Conservation (phyloP, 75 land plant species). For the Chamaecyparis obtusa region DNA sequence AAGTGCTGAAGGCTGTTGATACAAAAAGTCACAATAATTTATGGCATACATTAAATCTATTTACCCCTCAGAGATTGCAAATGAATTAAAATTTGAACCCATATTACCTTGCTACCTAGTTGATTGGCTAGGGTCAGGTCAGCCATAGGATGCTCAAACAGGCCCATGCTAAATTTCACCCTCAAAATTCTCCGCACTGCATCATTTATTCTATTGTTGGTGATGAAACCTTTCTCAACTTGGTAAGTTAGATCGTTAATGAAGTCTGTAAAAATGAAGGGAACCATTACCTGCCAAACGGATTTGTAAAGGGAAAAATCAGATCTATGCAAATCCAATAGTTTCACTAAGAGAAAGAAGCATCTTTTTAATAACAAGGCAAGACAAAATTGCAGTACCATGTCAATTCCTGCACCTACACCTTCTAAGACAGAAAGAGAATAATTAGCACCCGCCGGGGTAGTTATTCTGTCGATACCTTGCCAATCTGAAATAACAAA, state of each 20-base stretch:
- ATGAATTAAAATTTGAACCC: too few relatives aligned
- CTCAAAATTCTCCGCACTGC: conserved; percentile 59
- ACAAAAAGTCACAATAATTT: not conserved
- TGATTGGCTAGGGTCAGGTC: conserved; percentile 21
- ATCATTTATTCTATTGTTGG: conserved; percentile 56
- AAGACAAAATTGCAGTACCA: conserved; percentile 26
- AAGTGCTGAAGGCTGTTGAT: not conserved
- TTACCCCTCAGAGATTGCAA: not conserved
- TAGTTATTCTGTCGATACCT: conserved; percentile 43
- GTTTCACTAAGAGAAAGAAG: too few relatives aligned
- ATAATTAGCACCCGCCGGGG: conserved; percentile 37
- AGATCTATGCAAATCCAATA: not conserved
- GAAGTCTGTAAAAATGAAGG: conserved; percentile 33
- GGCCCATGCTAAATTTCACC: conserved; percentile 62
- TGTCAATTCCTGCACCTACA: conserved; percentile 51
- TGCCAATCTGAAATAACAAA: conserved; percentile 54
- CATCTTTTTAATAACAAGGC: not conserved
- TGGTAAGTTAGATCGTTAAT: conserved; percentile 30
- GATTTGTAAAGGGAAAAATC: not conserved
- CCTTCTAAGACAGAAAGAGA: conserved; percentile 30
- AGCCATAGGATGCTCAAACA: conserved; percentile 56
- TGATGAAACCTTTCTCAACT: conserved; percentile 39
- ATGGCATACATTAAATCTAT: not conserved
- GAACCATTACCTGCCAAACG: conserved; percentile 42
- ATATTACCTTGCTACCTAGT: conserved; percentile 49